A percentile compares a stretch with the other conserved stretches of the same genome.
phyloP scores from a whole-genome alignment of 129 eudicot genomes.

The Tanacetum coccineum region DNA sequence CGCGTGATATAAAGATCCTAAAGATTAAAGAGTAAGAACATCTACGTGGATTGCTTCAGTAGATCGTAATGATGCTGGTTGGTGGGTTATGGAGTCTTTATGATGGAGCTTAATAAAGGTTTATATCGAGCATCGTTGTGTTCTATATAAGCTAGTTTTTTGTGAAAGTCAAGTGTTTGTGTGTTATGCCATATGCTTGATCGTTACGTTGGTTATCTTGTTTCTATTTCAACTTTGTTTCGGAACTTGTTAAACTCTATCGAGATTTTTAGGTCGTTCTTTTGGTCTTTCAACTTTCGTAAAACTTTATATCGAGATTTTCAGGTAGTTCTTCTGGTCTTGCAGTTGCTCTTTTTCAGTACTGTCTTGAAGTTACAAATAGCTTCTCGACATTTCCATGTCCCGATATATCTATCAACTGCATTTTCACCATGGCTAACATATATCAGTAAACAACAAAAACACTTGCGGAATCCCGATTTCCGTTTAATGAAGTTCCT shows the following conservation, averaged over 20 bases:
- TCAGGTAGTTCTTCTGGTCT: too few relatives aligned
- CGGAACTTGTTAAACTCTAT: too few relatives aligned
- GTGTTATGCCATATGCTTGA: constrained; percentile 1
- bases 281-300: too few relatives aligned
- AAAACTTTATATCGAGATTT: too few relatives aligned
- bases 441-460: too few relatives aligned
- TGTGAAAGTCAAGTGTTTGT: neutral
- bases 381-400: too few relatives aligned
- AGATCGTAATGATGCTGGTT: neutral
- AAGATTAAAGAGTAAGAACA: constrained; percentile 13
- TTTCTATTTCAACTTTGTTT: neutral
- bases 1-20: neutral
- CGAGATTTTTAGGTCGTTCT: too few relatives aligned
- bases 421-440: too few relatives aligned
- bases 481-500: constrained; percentile 55
- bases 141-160: neutral
- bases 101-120: neutral
- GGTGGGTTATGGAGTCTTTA: neutral
- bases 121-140: neutral
- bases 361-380: too few relatives aligned
- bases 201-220: neutral
- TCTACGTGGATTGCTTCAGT: neutral
- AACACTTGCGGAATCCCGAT: constrained; percentile 56
- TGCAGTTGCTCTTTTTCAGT: too few relatives aligned
- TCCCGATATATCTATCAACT: too few relatives aligned